phyloP scores from a whole-genome alignment of 257 asterid species.

The Solanum sejunctum region DNA sequence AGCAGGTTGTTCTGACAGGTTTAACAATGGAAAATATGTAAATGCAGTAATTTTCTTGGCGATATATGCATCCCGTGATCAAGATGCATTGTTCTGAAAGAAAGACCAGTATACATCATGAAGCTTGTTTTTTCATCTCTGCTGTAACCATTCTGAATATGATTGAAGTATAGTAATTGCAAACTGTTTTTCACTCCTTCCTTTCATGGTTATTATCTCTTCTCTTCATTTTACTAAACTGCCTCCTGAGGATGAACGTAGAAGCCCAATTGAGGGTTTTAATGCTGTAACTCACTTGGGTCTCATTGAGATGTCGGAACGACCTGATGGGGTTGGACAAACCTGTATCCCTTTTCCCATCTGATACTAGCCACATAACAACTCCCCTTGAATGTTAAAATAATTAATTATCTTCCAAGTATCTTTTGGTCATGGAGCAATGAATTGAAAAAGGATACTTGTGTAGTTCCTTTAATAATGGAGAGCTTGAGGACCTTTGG shows the following conservation, averaged over 20 bases:
- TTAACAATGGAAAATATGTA: background rate
- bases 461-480: background rate
- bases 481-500: background rate
- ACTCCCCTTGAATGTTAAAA: background rate
- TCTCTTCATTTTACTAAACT: background rate
- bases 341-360: background rate
- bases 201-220: background rate
- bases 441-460: background rate
- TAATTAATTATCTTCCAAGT: background rate
- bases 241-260: background rate
- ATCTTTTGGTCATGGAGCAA: background rate
- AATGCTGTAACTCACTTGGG: background rate
- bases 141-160: background rate
- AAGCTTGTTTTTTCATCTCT: background rate
- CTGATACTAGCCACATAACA: background rate
- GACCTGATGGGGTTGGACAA: background rate
- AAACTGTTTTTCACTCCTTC: background rate
- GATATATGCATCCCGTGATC: background rate
- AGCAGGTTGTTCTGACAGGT: background rate
- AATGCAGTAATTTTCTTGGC: background rate
- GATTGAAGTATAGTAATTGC: background rate
- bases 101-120: background rate
- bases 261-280: background rate
- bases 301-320: background rate
- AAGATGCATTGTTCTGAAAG: background rate